These are phyloP conservation scores for Albatrellus ellisii DNA, from an alignment of 768 basidiomycete species.

Conservation along the genomic window DNA sequence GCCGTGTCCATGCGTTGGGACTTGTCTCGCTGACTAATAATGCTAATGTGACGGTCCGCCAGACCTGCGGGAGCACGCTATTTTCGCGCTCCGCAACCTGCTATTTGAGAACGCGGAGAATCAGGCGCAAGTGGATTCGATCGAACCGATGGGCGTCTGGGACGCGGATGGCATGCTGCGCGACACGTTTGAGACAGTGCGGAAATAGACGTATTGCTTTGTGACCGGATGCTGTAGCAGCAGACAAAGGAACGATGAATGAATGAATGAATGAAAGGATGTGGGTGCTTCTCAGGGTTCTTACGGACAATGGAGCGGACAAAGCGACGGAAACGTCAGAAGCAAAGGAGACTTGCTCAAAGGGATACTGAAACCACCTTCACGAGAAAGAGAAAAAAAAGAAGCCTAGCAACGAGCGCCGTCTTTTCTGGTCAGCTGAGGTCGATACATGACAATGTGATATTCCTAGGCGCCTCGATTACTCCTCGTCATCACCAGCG, in stretches of 20 bases:
- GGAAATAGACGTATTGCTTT: no score
- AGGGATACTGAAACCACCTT: no score
- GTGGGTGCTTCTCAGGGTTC: no score
- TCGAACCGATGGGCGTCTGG: slow-evolving; percentile 51
- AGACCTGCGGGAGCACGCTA: slow-evolving; percentile 89
- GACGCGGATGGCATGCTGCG: slow-evolving; percentile 22
- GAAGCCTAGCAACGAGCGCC: no score
- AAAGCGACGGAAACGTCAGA: no score
- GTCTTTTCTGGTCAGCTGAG: no score
- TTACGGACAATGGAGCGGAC: no score
- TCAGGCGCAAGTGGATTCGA: slow-evolving; percentile 63
- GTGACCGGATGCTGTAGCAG: no score
- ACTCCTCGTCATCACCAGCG: slow-evolving; percentile 54
- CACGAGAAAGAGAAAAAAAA: neutral
- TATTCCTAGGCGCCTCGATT: neutral
- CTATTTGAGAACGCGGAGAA: slow-evolving; percentile 68
- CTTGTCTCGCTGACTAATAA: neutral
- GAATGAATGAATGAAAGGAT: no score
- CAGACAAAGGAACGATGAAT: no score
- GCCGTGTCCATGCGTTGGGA: neutral
- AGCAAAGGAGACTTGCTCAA: no score
- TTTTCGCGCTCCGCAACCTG: slow-evolving; percentile 72
- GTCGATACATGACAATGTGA: neutral
- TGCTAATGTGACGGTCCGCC: slow-evolving; percentile 10
- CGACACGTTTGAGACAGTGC: slow-evolving; percentile 2